These are phyloP conservation scores for Trichoderma sp. DNA, from an alignment of 2,329 filamentous ascomycete species.

Conservation along the genomic window DNA sequence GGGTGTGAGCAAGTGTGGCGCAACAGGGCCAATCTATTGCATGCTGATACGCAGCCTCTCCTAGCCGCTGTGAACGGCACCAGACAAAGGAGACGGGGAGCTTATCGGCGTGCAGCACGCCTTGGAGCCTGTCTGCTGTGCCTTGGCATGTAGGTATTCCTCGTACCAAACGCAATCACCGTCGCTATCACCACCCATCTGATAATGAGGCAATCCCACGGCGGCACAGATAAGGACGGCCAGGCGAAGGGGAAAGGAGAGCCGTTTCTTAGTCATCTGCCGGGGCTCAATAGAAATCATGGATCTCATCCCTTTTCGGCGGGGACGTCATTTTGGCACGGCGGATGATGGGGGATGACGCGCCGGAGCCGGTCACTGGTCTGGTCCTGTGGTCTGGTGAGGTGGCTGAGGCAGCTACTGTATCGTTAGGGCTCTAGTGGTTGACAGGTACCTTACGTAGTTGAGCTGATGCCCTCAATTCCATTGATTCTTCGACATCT, in stretches of 20 bases:
- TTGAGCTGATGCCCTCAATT: background rate
- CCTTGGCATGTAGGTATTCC: background rate
- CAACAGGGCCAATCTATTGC: conserved; percentile 13
- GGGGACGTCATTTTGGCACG: conserved; percentile 25
- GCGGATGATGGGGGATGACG: conserved; percentile 25
- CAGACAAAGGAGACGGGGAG: background rate
- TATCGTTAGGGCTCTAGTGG: background rate
- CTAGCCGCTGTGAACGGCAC: conserved; percentile 1
- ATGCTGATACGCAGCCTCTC: background rate
- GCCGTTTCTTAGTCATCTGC: conserved; percentile 11
- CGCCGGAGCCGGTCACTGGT: conserved; percentile 22
- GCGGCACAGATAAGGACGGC: background rate
- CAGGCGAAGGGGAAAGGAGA: background rate
- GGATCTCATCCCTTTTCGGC: background rate
- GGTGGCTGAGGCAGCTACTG: conserved; percentile 17
- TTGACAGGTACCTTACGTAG: background rate
- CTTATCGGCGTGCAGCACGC: conserved; percentile 1
- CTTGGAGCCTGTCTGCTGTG: background rate
- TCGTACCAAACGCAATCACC: background rate
- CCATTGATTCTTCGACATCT: background rate
- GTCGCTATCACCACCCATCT: background rate
- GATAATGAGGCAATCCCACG: background rate
- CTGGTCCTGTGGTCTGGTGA: conserved; percentile 21
- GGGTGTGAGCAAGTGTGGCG: conserved; percentile 18
- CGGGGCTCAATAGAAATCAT: background rate